A percentile compares a stretch with the other conserved stretches of the same genome.
These are phyloP conservation scores for Paramarasmius palmivorus DNA, from an alignment of 1,284 basidiomycete species.

Conservation along the genomic window DNA sequence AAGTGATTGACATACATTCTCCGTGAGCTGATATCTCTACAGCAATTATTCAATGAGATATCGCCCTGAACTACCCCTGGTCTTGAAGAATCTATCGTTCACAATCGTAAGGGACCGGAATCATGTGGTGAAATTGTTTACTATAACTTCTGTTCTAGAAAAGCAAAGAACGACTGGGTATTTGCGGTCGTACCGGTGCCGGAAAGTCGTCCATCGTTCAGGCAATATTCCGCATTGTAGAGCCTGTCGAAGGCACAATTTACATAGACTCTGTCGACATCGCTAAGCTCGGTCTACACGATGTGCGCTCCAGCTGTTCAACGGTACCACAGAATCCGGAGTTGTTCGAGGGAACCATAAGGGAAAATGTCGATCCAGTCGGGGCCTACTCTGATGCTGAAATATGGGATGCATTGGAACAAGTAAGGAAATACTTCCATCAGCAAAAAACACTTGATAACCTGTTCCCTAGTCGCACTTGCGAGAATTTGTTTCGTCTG, in stretches of 20 bases:
- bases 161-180: conserved; percentile 81
- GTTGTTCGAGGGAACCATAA: conserved; percentile 84
- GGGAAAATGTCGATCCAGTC: conserved; percentile 84
- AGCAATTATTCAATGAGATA: conserved; percentile 84
- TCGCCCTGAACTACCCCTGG: conserved; percentile 77
- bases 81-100: conserved; percentile 75
- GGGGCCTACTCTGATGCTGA: conserved; percentile 71
- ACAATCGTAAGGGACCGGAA: conserved; percentile 55
- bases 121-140: not conserved
- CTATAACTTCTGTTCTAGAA: conserved; percentile 33
- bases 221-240: conserved; percentile 81
- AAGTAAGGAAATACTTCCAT: conserved; percentile 43
- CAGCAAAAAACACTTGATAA: conserved; percentile 2
- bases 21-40: too few relatives aligned
- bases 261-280: conserved; percentile 85
- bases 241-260: conserved; percentile 79
- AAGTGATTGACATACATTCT: too few relatives aligned
- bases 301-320: conserved; percentile 74
- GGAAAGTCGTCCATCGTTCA: conserved; percentile 81
- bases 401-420: conserved; percentile 82
- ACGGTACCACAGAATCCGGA: conserved; percentile 89
- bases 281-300: conserved; percentile 79
- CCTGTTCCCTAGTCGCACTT: conserved; percentile 51
- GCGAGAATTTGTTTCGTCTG: conserved; percentile 74
- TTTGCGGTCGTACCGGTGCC: conserved; percentile 90